phyloP scores from a whole-genome alignment of 1,284 basidiomycete genomes.

The Lentinula novae-zelandiae region DNA sequence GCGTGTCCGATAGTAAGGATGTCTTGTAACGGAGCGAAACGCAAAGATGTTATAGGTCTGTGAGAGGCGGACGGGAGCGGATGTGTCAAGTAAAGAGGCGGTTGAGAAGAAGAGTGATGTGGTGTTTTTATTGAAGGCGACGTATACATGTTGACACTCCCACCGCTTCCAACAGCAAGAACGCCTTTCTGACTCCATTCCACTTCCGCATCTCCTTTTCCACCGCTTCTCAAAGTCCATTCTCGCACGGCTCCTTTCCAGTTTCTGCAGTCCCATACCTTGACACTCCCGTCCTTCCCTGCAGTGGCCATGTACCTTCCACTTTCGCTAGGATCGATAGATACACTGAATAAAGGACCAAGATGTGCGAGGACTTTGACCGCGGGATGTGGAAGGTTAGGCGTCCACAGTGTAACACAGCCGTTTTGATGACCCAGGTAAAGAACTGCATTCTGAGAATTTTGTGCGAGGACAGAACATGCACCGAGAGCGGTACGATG shows the following conservation, averaged over 20 bases:
- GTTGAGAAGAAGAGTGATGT: constrained; percentile 48
- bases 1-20: constrained; percentile 76
- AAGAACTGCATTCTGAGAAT: constrained; percentile 88
- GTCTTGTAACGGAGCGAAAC: constrained; percentile 94
- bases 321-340: constrained; percentile 79
- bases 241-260: constrained; percentile 86
- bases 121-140: constrained; percentile 62
- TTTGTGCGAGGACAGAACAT: constrained; percentile 88
- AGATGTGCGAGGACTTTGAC: constrained; percentile 91
- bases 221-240: constrained; percentile 65
- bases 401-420: constrained; percentile 93
- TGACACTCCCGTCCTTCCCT: constrained; percentile 86
- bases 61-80: constrained; percentile 52
- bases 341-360: constrained; percentile 81
- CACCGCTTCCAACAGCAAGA: constrained; percentile 80
- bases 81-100: constrained; percentile 85
- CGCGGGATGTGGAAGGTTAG: constrained; percentile 87
- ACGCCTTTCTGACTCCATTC: constrained; percentile 84
- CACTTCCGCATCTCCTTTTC: constrained; percentile 44
- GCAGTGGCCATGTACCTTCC: constrained; percentile 91
- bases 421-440: constrained; percentile 93
- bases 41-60: constrained; percentile 61
- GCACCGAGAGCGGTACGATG: constrained; percentile 91
- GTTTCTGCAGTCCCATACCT: constrained; percentile 95
- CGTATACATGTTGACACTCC: constrained; percentile 76